Evolutionary conservation across 225 moss, liverwort and hornwort genomes (phyloP).

Genomic region (Bryum argenteum): DNA sequence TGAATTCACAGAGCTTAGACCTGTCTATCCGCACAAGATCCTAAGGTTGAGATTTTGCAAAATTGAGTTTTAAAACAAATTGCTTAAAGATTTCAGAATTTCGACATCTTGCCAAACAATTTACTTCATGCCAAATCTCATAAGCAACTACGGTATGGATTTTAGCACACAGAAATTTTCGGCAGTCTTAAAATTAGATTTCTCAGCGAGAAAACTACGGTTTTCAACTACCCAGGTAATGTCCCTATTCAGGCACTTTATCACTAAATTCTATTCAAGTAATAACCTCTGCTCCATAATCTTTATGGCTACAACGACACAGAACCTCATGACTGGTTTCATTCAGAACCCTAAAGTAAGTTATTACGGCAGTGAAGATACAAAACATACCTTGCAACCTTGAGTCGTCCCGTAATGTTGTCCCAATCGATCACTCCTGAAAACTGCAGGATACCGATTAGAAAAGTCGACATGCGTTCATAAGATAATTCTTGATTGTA

Average conservation of each 20-base stretch:
- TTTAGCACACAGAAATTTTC: neutral
- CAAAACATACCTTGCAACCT: conserved; percentile 27
- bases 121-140: neutral
- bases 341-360: neutral
- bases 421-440: conserved; percentile 9
- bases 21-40: too few relatives aligned
- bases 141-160: neutral
- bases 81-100: too few relatives aligned
- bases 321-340: neutral
- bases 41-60: too few relatives aligned
- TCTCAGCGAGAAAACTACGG: neutral
- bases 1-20: too few relatives aligned
- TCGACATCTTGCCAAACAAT: too few relatives aligned
- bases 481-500: neutral
- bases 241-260: too few relatives aligned
- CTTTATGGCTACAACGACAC: neutral
- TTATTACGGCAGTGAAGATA: neutral
- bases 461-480: neutral
- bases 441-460: neutral
- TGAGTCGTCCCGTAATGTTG: neutral
- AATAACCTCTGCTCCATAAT: neutral
- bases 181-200: neutral
- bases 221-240: neutral
- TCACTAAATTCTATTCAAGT: too few relatives aligned
- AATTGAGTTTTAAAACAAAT: too few relatives aligned